Conservation (phyloP, 73 alveolate genomes). For the Chromera velia region DNA sequence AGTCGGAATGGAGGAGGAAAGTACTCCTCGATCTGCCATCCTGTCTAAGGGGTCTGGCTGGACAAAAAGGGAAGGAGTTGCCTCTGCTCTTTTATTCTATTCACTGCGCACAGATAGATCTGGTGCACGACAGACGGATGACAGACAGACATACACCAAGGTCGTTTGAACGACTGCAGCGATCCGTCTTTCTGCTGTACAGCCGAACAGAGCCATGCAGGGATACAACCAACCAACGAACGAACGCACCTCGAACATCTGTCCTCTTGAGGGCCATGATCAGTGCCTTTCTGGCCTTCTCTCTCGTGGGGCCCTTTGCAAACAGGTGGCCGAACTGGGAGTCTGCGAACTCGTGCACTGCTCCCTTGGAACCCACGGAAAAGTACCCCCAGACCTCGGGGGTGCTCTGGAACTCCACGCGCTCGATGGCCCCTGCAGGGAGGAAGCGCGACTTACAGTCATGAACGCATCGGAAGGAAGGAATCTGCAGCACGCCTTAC, state of each 20-base stretch:
- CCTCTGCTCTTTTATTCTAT: no score
- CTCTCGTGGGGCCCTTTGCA: constrained; percentile 34
- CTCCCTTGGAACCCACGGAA: constrained; percentile 44
- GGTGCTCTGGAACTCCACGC: constrained; percentile 29
- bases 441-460: neutral
- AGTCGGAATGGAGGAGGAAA: neutral
- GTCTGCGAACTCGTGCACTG: constrained; percentile 44
- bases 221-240: no score
- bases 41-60: neutral
- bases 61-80: no score
- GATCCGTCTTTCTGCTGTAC: no score
- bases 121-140: no score
- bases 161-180: no score
- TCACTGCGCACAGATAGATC: no score
- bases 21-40: constrained; percentile 19
- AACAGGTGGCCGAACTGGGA: constrained; percentile 48
- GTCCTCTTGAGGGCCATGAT: constrained; percentile 20
- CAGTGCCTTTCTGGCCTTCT: constrained; percentile 42
- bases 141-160: no score
- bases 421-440: neutral
- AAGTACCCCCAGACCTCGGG: constrained; percentile 44
- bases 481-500: no score
- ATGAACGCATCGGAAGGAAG: neutral
- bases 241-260: neutral
- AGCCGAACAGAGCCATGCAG: no score